Base-by-base conservation (phyloP, 805 yeast species). In the baker's yeast (Saccharomyces cerevisiae) region DNA sequence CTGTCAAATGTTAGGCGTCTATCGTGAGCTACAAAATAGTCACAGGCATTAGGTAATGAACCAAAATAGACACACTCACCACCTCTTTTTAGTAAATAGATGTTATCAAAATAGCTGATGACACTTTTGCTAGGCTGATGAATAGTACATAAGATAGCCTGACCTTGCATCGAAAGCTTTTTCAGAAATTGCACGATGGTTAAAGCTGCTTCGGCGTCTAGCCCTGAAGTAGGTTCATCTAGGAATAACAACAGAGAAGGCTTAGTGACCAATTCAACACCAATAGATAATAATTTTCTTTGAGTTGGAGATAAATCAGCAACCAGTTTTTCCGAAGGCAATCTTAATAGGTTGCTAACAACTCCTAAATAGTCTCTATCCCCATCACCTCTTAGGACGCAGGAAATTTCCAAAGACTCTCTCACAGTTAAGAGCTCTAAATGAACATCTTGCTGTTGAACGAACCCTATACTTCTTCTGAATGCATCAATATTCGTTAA, bases 21-120 rank as follows among this genome's bases (percentile, higher is more conserved):
- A 21, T 91, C 85, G 59, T 81, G 67, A 56, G 72, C 73, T 68
- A 83, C 86, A 73, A 79, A 56, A 64, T 71, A 49, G 55, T 64
- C 64, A 1, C 82, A 78, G 65, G 79, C 77, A 48, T 74, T 69
- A 50, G 89, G 89, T 59, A 83, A 79, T 57, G 84, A 87, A 57
- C 90, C 90, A 66, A 83, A 84, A 67, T 84, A 84, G 17, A 47
- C 83, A 26, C 89, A 84, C 62, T 76, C 70, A 51, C 89, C 89
- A 60, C 89, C 90, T 56, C 76, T 78, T 56, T 80, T 80, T 63
- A 85, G 71, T 59, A 83, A 76, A 57, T 81, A 70, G 52, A 81
- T 69, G n/a, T 83, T 74, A 60, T 81, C 85, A 56, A 81, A 81
- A 58, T 78, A 79, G 58, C 78, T 76, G 62, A 81, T 73, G 57